These are phyloP conservation scores for Gossypium turneri DNA, from an alignment of 345 rosid species.

Conservation along the genomic window DNA sequence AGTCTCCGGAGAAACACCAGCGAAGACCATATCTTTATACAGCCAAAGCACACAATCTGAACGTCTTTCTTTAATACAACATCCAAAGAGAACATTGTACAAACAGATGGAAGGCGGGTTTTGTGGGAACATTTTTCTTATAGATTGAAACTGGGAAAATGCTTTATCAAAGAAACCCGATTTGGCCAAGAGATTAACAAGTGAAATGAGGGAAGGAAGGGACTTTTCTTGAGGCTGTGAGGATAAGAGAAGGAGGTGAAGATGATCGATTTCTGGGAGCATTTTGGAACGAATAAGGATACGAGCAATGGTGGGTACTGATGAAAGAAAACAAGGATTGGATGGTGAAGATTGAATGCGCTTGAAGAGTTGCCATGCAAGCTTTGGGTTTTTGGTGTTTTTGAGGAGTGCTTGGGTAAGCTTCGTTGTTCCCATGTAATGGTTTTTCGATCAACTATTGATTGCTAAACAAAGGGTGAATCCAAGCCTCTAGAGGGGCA, in stretches of 20 bases:
- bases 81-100: slow-evolving; percentile 57
- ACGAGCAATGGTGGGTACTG: slow-evolving; percentile 54
- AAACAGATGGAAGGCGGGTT: slow-evolving; percentile 39
- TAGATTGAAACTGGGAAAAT: slow-evolving; percentile 49
- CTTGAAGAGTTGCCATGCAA: slow-evolving; percentile 86
- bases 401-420: slow-evolving; percentile 57
- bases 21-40: slow-evolving; percentile 65
- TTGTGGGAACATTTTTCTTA: slow-evolving; percentile 50
- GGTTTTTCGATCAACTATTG: not conserved
- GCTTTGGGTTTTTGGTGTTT: slow-evolving; percentile 59
- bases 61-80: slow-evolving; percentile 41
- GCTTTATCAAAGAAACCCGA: slow-evolving; percentile 48
- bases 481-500: not conserved
- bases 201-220: slow-evolving; percentile 39
- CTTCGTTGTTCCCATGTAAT: slow-evolving; percentile 47
- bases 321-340: slow-evolving; percentile 21
- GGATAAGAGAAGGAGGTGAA: slow-evolving; percentile 49
- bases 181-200: slow-evolving; percentile 45
- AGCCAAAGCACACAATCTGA: slow-evolving; percentile 61
- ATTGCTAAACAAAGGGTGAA: not conserved
- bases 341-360: slow-evolving; percentile 54
- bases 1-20: slow-evolving; percentile 63
- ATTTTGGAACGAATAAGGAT: slow-evolving; percentile 62
- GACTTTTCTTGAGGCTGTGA: slow-evolving; percentile 22
- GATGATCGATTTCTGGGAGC: slow-evolving; percentile 60